phyloP scores from a whole-genome alignment of 441 rosid genomes.

The Erysimum pusillum region DNA sequence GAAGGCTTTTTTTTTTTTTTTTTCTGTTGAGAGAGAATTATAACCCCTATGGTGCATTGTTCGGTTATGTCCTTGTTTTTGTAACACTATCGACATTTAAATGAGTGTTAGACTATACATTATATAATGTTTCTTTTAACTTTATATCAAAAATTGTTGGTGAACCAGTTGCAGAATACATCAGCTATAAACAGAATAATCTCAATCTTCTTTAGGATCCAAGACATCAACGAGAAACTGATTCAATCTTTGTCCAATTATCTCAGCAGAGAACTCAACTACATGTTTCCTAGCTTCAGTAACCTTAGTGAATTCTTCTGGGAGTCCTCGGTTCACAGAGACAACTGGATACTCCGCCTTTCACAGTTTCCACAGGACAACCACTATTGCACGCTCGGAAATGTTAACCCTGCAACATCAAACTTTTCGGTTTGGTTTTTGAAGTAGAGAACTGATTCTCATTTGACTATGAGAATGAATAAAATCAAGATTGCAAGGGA shows the following conservation, averaged over 20 bases:
- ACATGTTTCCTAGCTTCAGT: too few relatives aligned
- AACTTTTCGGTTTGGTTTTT: not conserved
- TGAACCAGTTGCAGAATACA: constrained; percentile 3
- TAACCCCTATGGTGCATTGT: constrained; percentile 42
- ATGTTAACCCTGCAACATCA: constrained; percentile 62
- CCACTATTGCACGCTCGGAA: constrained; percentile 53
- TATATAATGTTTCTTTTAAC: constrained; percentile 31
- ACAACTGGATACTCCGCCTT: constrained; percentile 60
- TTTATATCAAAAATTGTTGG: constrained; percentile 15
- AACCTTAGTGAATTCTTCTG: constrained; percentile 48
- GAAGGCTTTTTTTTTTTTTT: constrained; percentile 29
- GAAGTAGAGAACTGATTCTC: not conserved
- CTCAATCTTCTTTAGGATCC: constrained; percentile 52
- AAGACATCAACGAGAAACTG: constrained; percentile 50
- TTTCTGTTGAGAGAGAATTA: constrained; percentile 40
- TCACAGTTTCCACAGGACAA: constrained; percentile 67
- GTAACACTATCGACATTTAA: constrained; percentile 39
- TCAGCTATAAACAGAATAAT: not conserved
- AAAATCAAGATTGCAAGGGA: constrained; percentile 5
- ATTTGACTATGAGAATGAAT: not conserved
- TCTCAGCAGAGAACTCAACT: constrained; percentile 54
- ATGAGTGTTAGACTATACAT: constrained; percentile 43
- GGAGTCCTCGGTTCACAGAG: constrained; percentile 63
- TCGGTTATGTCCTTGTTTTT: constrained; percentile 33
- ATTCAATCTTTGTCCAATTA: constrained; percentile 66